Conservation (phyloP, 2,329 filamentous ascomycete genomes). For the Ceratocystis albifundus region DNA sequence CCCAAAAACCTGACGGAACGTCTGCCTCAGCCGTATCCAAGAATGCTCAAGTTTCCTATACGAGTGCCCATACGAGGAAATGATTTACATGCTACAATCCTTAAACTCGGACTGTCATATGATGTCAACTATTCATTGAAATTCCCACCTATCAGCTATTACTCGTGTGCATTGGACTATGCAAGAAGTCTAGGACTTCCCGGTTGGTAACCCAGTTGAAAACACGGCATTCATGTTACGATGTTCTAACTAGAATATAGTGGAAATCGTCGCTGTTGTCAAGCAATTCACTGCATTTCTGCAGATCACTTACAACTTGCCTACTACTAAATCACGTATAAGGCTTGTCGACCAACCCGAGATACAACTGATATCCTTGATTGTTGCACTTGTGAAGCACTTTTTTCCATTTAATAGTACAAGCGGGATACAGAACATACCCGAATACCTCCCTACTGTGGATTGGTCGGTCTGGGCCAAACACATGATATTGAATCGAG, state of each 20-base stretch:
- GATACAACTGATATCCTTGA: constrained; percentile 54
- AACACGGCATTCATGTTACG: not conserved
- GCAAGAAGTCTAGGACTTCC: constrained; percentile 64
- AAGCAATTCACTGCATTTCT: constrained; percentile 17
- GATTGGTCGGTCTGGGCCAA: constrained; percentile 55
- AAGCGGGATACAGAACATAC: constrained; percentile 29
- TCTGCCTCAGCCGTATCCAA: constrained; percentile 50
- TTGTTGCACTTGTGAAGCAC: constrained; percentile 68
- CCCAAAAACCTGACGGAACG: constrained; percentile 49
- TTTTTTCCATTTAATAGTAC: constrained; percentile 56
- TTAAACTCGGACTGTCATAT: constrained; percentile 53
- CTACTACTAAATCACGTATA: constrained; percentile 18
- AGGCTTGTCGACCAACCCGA: constrained; percentile 54
- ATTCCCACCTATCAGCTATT: constrained; percentile 62
- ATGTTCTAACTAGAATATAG: constrained; percentile 18
- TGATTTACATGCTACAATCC: constrained; percentile 52
- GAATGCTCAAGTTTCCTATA: constrained; percentile 43
- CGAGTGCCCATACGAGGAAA: constrained; percentile 37
- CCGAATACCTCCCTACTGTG: constrained; percentile 33
- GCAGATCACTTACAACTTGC: constrained; percentile 10
- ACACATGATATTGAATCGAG: constrained; percentile 30
- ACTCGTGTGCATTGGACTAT: constrained; percentile 56
- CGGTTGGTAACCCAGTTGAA: constrained; percentile 36
- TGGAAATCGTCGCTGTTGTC: constrained; percentile 24
- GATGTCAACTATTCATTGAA: constrained; percentile 54